phyloP scores from a whole-genome alignment of 306 rosid species.

The Gastrolobium villosum region DNA sequence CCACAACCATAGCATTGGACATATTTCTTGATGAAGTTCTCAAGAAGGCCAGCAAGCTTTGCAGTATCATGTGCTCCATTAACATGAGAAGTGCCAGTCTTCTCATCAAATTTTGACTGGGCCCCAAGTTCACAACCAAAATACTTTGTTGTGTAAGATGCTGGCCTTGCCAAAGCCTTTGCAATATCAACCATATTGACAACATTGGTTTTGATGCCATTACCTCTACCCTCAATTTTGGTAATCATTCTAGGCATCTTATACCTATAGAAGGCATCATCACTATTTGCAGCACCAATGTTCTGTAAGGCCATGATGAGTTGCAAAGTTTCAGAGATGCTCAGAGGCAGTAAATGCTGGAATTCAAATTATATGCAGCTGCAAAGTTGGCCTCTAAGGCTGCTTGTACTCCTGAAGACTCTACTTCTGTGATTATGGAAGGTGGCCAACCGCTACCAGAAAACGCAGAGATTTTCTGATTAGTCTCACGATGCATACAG shows the following conservation, averaged over 20 bases:
- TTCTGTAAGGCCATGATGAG: constrained; percentile 77
- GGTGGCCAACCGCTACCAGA: constrained; percentile 60
- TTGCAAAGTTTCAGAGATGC: background rate
- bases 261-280: constrained; percentile 92
- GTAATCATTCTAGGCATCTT: constrained; percentile 95
- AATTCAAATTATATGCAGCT: constrained; percentile 11
- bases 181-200: constrained; percentile 92
- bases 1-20: constrained; percentile 88
- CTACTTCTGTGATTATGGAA: constrained; percentile 36
- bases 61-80: constrained; percentile 87
- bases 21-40: constrained; percentile 83
- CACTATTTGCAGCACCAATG: constrained; percentile 84
- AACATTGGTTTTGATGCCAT: constrained; percentile 84
- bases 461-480: constrained; percentile 46
- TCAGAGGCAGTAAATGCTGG: constrained; percentile 38
- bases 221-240: constrained; percentile 86
- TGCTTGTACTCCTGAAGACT: constrained; percentile 29
- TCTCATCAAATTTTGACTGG: constrained; percentile 85
- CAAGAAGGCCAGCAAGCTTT: constrained; percentile 84
- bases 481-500: constrained; percentile 60
- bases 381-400: constrained; percentile 24
- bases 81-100: constrained; percentile 75
- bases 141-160: constrained; percentile 79
- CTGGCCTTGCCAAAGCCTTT: constrained; percentile 86
- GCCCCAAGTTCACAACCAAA: constrained; percentile 94